Evolutionary conservation across 495 filamentous ascomycete species (phyloP).

Genomic region (Niebla homalea): DNA sequence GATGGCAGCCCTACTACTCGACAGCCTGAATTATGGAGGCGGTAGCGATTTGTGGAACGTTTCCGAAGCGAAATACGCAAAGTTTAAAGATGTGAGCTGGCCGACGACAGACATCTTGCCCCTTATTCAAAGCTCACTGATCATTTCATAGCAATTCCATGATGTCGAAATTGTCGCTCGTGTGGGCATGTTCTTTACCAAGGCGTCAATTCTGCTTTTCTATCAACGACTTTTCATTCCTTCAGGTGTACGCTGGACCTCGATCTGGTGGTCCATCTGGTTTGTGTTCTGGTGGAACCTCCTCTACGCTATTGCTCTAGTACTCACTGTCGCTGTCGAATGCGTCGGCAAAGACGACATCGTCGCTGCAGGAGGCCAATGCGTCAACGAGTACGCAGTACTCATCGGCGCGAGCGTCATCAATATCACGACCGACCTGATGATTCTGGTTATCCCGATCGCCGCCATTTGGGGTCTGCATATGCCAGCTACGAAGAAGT

Average conservation of each 20-base stretch:
- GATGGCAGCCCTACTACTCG: slow-evolving; percentile 8
- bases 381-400: slow-evolving; percentile 29
- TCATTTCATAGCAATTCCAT: slow-evolving; percentile 9
- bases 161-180: slow-evolving; percentile 16
- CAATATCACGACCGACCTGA: slow-evolving; percentile 39
- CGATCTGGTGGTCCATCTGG: slow-evolving; percentile 16
- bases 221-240: slow-evolving; percentile 36
- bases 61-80: slow-evolving; percentile 4
- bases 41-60: slow-evolving; percentile 18
- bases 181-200: slow-evolving; percentile 35
- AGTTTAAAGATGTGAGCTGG: slow-evolving; percentile 11
- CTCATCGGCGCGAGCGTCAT: slow-evolving; percentile 39
- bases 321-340: slow-evolving; percentile 32
- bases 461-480: slow-evolving; percentile 32
- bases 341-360: slow-evolving; percentile 25
- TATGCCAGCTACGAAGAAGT: slow-evolving; percentile 33
- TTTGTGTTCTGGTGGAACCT: slow-evolving; percentile 29
- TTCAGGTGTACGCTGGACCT: slow-evolving; percentile 20
- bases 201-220: slow-evolving; percentile 37
- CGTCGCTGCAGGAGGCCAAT: slow-evolving; percentile 18
- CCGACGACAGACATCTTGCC: too few relatives aligned
- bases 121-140: not conserved
- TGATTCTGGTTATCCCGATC: slow-evolving; percentile 40
- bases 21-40: slow-evolving; percentile 11
- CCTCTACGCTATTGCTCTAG: slow-evolving; percentile 27